Percentiles rank a stretch among this genome's conserved stretches.
phyloP scores from a whole-genome alignment of 208 protist species.

The Leishmania aethiopica region DNA sequence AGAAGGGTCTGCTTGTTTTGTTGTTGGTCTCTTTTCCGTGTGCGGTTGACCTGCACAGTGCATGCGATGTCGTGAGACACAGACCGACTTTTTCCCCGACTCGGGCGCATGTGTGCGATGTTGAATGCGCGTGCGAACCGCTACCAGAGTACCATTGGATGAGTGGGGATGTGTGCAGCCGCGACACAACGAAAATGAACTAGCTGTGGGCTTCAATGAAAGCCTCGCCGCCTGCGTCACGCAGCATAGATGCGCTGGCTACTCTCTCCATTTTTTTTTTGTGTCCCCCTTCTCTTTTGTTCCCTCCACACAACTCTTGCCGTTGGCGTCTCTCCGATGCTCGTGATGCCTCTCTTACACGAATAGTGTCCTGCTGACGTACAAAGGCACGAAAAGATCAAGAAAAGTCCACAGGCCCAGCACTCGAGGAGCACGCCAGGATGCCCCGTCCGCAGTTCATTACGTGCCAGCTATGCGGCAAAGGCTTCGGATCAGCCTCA shows the following conservation, averaged over 20 bases:
- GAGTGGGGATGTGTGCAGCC: background rate
- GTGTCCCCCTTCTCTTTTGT: background rate
- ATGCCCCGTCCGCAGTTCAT: slow-evolving; percentile 82
- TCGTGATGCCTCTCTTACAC: background rate
- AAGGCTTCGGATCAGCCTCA: slow-evolving; percentile 82
- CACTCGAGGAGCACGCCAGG: background rate
- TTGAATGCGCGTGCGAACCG: background rate
- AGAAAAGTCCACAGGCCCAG: background rate
- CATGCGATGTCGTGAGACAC: background rate
- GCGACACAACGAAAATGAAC: background rate
- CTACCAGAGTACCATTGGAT: no score
- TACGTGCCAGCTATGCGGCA: slow-evolving; percentile 74
- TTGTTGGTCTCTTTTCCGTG: background rate
- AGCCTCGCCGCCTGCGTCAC: background rate
- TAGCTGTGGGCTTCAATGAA: background rate
- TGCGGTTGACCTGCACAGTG: background rate
- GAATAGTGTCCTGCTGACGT: background rate
- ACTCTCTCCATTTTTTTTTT: background rate
- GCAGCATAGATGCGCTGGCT: background rate
- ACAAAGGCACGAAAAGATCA: background rate
- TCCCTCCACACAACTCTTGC: background rate
- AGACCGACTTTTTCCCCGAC: background rate
- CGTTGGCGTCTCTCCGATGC: background rate
- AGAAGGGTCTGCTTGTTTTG: background rate
- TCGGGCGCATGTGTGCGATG: background rate